phyloP scores from a whole-genome alignment of 1,284 basidiomycete genomes.

The Porphyrellus sp. region DNA sequence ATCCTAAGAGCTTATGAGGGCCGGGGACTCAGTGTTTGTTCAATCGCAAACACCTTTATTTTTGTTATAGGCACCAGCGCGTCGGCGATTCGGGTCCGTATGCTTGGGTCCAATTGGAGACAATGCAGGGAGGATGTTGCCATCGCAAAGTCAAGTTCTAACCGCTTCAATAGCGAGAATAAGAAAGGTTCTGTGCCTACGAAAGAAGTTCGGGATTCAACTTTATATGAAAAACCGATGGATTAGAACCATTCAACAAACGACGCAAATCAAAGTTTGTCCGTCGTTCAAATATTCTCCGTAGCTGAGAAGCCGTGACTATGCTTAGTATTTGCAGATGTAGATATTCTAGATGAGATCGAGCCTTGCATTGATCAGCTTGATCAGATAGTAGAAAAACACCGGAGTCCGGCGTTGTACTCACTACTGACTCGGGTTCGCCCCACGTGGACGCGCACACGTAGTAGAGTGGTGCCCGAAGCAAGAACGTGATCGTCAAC shows the following conservation, averaged over 20 bases:
- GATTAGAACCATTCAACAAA: conserved; percentile 66
- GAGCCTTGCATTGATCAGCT: conserved; percentile 68
- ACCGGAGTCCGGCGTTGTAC: conserved; percentile 35
- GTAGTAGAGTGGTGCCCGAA: conserved; percentile 87
- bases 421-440: conserved; percentile 89
- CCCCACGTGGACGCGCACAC: conserved; percentile 89
- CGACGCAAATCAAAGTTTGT: conserved; percentile 91
- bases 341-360: conserved; percentile 91
- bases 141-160: conserved; percentile 81
- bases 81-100: conserved; percentile 74
- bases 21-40: background rate
- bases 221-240: background rate
- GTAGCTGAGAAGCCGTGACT: conserved; percentile 81
- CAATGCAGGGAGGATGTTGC: conserved; percentile 80
- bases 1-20: conserved; percentile 50
- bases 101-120: conserved; percentile 64
- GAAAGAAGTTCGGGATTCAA: conserved; percentile 1
- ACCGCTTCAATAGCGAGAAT: conserved; percentile 60
- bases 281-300: conserved; percentile 80
- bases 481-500: conserved; percentile 79
- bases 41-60: conserved; percentile 57
- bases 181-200: conserved; percentile 83
- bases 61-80: conserved; percentile 74
- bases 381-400: conserved; percentile 25
- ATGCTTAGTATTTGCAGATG: conserved; percentile 91